Conservation (phyloP, 1,139 yeast species). For the Saccharomyces hybrid region DNA sequence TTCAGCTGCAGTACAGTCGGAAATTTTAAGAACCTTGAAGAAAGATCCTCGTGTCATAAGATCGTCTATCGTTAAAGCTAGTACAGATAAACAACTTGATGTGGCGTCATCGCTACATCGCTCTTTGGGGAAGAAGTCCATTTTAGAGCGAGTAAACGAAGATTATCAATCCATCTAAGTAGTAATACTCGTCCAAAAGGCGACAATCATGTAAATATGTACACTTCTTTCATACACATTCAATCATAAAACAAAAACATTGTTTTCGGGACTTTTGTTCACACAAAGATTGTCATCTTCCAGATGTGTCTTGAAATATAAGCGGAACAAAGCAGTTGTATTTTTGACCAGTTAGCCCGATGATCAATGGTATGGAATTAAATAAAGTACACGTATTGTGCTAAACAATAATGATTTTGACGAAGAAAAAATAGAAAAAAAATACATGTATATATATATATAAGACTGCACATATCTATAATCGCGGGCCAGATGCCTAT, state of each 20-base stretch:
- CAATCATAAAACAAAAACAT: background rate
- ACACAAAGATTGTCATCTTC: too few species aligned
- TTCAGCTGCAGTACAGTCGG: slow-evolving; percentile 77
- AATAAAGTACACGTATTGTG: background rate
- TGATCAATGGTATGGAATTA: background rate
- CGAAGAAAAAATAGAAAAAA: slow-evolving; percentile 1
- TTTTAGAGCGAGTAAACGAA: slow-evolving; percentile 13
- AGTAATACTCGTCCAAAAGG: background rate
- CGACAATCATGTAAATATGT: background rate
- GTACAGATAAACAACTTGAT: slow-evolving; percentile 47
- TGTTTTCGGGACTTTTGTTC: background rate
- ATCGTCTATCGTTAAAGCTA: slow-evolving; percentile 63
- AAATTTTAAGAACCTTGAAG: slow-evolving; percentile 69
- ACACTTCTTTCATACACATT: background rate
- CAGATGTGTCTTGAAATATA: too few species aligned
- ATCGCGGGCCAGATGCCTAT: background rate
- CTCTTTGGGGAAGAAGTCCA: slow-evolving; percentile 28
- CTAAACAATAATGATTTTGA: background rate
- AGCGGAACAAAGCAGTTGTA: too few species aligned
- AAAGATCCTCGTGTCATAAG: slow-evolving; percentile 87
- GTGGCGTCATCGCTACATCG: slow-evolving; percentile 45
- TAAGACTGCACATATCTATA: background rate
- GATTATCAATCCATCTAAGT: background rate
- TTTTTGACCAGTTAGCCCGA: background rate
- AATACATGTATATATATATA: background rate